Base-by-base conservation (phyloP, 1,139 yeast species). In the Candida dubliniensis region DNA sequence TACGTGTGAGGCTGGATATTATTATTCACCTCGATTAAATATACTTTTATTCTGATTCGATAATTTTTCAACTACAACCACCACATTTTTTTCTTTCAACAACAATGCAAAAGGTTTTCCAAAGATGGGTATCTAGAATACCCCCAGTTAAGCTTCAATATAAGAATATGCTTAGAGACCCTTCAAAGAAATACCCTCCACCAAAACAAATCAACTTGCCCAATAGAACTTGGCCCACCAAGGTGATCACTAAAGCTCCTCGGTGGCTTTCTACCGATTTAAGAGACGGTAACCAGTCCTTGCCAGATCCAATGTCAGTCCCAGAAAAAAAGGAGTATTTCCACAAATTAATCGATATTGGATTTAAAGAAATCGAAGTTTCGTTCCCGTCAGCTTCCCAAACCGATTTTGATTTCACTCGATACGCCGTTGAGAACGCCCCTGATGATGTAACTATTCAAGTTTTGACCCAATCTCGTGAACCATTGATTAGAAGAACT, bases 341-440 rank as follows among this genome's bases (percentile, higher is more conserved):
- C 72, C 79, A 83, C 53, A 88, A 90, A 64, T 75, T 93, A 47
- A 72, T 91, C n/a, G 93, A 88, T 34, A 72, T 90, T 40, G 98
- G 98, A 0, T 93, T 90, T 74, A 93, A 93, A 66, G 99, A 93
- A 67, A 93, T 93, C 53, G 99, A 93, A 68, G 98, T 93, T 13
- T 83, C 96, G 0, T 93, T 93, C 71, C 98, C 99, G 11, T 84
- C 96, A 24, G 98, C 98, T 2, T 87, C 96, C 4, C 98, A 91
- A 63, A 83, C 88, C 25, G 99, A 93, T 66, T 93, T 93, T 61
- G 98, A 93, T 63, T 93, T 93, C 71, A 93, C 98, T 30, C 78
- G 96, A 49, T 87, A 79, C 56, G 96, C 97, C 31, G 91, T 91
- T 34, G 96, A 88, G 61, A 82, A 82, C 49, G 96, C 96, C 25